Conservation (phyloP, 1,284 basidiomycete species). For the Puccinia polysora region DNA sequence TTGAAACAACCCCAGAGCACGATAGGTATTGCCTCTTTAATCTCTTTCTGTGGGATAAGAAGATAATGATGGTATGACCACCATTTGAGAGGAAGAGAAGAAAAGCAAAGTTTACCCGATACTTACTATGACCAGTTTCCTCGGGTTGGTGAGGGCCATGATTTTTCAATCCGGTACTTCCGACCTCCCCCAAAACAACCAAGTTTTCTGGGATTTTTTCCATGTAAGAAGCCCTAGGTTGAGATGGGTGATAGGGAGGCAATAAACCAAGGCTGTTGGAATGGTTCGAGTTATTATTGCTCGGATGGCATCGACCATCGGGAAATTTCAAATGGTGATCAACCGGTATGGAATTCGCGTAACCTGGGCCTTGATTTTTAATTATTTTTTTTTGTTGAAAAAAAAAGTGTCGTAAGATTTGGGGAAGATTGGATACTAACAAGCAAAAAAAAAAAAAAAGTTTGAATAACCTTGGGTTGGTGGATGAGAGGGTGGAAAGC, state of each 20-base stretch:
- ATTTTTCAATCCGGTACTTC: not conserved
- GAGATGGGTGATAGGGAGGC: not conserved
- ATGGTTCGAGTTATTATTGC: not conserved
- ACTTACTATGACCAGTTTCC: constrained; percentile 39
- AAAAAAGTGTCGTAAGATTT: not conserved
- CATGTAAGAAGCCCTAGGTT: constrained; percentile 8
- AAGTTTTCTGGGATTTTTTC: constrained; percentile 29
- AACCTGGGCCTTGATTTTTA: constrained; percentile 1
- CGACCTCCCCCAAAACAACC: not conserved
- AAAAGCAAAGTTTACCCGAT: not conserved
- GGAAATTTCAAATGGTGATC: constrained; percentile 5
- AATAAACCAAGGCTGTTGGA: constrained; percentile 10
- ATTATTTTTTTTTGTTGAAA: not conserved
- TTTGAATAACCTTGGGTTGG: constrained; percentile 6
- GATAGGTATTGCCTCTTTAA: not conserved
- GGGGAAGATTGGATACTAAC: no score
- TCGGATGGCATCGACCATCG: not conserved
- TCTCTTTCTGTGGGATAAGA: not conserved
- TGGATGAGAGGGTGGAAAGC: not conserved
- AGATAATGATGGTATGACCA: not conserved
- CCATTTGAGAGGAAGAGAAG: not conserved
- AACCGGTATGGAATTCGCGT: not conserved
- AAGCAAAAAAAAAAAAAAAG: no score
- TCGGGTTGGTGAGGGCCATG: not conserved
- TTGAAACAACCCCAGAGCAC: no score